These are phyloP conservation scores for Apiotrichum gracile DNA, from an alignment of 1,284 basidiomycete genomes.

Conservation along the genomic window DNA sequence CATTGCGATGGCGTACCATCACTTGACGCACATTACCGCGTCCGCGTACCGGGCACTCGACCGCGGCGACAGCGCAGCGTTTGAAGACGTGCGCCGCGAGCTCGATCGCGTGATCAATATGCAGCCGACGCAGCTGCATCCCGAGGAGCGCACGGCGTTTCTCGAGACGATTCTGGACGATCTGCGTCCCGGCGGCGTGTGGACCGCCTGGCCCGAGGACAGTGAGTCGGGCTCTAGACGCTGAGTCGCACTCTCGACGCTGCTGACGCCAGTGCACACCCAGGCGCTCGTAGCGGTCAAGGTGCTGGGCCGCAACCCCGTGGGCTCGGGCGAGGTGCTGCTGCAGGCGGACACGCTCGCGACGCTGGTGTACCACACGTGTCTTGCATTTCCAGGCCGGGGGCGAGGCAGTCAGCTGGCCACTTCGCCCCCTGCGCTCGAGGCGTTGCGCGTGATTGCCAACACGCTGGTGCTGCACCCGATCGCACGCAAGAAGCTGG, in stretches of 20 bases:
- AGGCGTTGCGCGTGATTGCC: slow-evolving; percentile 34
- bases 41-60: not conserved
- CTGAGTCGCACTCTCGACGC: not conserved
- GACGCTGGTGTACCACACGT: slow-evolving; percentile 32
- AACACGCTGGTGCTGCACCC: slow-evolving; percentile 36
- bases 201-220: slow-evolving; percentile 25
- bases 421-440: slow-evolving; percentile 11
- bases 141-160: slow-evolving; percentile 46
- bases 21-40: not conserved
- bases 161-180: slow-evolving; percentile 59
- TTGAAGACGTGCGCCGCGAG: not conserved
- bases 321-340: slow-evolving; percentile 59
- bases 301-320: slow-evolving; percentile 63
- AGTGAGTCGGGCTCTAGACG: slow-evolving; percentile 15
- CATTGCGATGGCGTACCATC: not conserved
- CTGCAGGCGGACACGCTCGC: slow-evolving; percentile 39
- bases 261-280: slow-evolving; percentile 18
- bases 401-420: not conserved
- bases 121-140: slow-evolving; percentile 48
- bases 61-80: not conserved
- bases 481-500: slow-evolving; percentile 21
- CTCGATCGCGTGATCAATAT: slow-evolving; percentile 22
- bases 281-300: slow-evolving; percentile 67
- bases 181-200: slow-evolving; percentile 51
- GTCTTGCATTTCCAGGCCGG: slow-evolving; percentile 18